These are phyloP conservation scores for Cercospora berteroae DNA, from an alignment of 2,329 filamentous ascomycete species.

Conservation along the genomic window DNA sequence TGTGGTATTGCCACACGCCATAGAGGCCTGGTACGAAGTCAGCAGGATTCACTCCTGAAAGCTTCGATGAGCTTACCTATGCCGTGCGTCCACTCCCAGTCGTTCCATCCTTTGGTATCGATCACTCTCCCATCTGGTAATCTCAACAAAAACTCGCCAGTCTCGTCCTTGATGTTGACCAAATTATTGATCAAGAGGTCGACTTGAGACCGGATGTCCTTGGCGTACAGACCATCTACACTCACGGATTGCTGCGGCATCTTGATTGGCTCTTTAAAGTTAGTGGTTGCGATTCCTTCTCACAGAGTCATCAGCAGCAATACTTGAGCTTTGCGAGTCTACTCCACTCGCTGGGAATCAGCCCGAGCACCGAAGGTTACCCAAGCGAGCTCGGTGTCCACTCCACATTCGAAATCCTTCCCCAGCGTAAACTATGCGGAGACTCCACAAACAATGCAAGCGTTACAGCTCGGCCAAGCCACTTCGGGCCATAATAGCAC, in stretches of 20 bases:
- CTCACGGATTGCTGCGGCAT: conserved; percentile 39
- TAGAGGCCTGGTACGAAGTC: conserved; percentile 70
- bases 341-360: conserved; percentile 11
- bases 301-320: conserved; percentile 12
- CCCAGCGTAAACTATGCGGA: conserved; percentile 8
- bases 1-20: conserved; percentile 79
- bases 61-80: conserved; percentile 14
- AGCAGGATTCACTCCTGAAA: not conserved
- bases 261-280: conserved; percentile 19
- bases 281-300: conserved; percentile 8
- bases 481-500: conserved; percentile 5
- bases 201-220: conserved; percentile 56
- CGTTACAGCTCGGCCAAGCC: conserved; percentile 6
- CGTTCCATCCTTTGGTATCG: conserved; percentile 80
- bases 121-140: conserved; percentile 72
- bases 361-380: not conserved
- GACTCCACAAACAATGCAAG: conserved; percentile 12
- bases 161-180: conserved; percentile 73
- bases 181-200: conserved; percentile 68
- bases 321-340: conserved; percentile 5
- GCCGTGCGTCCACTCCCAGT: conserved; percentile 60
- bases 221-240: conserved; percentile 42
- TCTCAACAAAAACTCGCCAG: conserved; percentile 69
- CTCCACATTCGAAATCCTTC: conserved; percentile 9
- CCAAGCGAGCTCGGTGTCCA: not conserved